These are phyloP conservation scores for Claviceps sorghi DNA, from an alignment of 2,329 filamentous ascomycete species.

Conservation along the genomic window DNA sequence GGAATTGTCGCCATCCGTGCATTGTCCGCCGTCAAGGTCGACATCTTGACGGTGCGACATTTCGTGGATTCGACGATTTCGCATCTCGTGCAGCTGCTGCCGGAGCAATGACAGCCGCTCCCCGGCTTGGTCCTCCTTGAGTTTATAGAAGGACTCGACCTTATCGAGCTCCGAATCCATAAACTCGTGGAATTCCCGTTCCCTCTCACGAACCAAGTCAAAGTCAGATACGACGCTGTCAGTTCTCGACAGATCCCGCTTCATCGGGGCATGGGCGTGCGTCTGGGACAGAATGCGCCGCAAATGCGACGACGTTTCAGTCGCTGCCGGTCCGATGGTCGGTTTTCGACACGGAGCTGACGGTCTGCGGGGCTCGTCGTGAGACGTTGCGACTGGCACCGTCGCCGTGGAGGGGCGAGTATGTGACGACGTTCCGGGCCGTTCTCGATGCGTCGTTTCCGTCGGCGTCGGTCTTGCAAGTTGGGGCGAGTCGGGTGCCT, in stretches of 20 bases:
- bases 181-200: conserved; percentile 78
- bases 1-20: conserved; percentile 11
- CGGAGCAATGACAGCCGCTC: conserved; percentile 55
- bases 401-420: conserved; percentile 22
- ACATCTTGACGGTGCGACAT: conserved; percentile 31
- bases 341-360: conserved; percentile 7
- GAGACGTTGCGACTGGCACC: conserved; percentile 9
- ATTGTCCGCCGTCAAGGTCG: conserved; percentile 14
- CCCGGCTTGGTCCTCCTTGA: conserved; percentile 76
- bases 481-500: conserved; percentile 17
- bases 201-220: conserved; percentile 53
- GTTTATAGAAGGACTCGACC: conserved; percentile 76
- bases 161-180: conserved; percentile 77
- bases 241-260: conserved; percentile 16
- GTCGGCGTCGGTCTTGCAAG: conserved; percentile 9
- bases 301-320: conserved; percentile 17
- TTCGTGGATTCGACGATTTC: conserved; percentile 66
- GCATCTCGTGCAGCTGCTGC: conserved; percentile 85
- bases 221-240: conserved; percentile 30
- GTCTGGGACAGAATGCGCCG: conserved; percentile 23
- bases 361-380: background rate
- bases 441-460: conserved; percentile 8
- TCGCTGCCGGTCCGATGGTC: conserved; percentile 1
- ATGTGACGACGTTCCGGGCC: conserved; percentile 15
- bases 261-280: background rate